Evolutionary conservation across 306 rosid genomes (phyloP), one percentile per base, ranked within the genome.

Genomic region (Dalbergia cultrata): DNA sequence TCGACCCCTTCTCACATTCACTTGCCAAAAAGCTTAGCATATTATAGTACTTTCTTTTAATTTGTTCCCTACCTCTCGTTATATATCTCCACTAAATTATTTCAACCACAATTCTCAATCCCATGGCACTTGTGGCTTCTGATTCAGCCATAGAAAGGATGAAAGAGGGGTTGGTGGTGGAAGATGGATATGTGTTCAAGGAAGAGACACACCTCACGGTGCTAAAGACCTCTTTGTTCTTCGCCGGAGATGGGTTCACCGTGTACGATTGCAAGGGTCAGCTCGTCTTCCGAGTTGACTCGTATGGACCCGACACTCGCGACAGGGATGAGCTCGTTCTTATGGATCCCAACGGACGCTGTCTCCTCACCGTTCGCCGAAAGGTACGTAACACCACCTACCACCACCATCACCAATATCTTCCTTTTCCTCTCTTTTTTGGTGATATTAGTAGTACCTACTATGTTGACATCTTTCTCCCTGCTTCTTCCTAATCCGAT

Each of bases 311-410:
- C 17, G 88, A 91, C 18, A 21, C 85, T 11, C 86, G 93, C 39
- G 87, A 90, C 64, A 75, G n/a, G 1, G 86, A 80, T 8, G 96
- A 95, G 33, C 87, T 91, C 79, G 97, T 95, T 83, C 97, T 95
- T 75, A 95, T 95, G 99, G 98, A 93, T 74, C 77, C 96, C 14
- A 77, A 66, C 8, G 99, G 99, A 17, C 83, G 90, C 12, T 95
- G 98, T 61, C 88, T 95, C 62, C 94, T 95, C 88, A 95, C 99
- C 41, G 92, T 95, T 68, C 92, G 99, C 39, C 91, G 99, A 0
- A 93, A 93, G 99, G 41, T 37, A 37, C 31, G 97, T 95, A 82
- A 81, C 35, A 8, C 69, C 43, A 14, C 72, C 47, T 8, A 31
- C n/a, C 11, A 26, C 68, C 44, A 43, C 10, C 9, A 43, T 9